Evolutionary conservation across 345 rosid genomes (phyloP).

Genomic region (Atalantia buxifolia): DNA sequence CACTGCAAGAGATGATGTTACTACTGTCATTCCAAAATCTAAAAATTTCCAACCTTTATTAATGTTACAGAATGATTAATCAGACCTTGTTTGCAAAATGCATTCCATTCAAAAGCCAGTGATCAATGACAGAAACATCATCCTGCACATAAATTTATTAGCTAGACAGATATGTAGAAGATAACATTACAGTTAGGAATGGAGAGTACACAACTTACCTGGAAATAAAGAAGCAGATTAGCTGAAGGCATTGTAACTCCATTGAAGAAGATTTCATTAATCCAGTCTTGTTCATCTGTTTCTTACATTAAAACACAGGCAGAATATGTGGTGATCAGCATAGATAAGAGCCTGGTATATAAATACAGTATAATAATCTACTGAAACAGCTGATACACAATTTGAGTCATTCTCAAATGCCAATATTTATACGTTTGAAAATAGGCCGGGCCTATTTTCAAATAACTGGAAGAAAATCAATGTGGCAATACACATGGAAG

Average conservation of each 20-base stretch:
- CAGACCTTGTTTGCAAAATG: slow-evolving; percentile 80
- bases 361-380: too few species aligned
- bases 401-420: too few species aligned
- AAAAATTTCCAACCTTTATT: background rate
- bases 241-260: slow-evolving; percentile 93
- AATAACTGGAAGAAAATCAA: too few species aligned
- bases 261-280: slow-evolving; percentile 72
- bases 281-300: slow-evolving; percentile 84
- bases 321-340: background rate
- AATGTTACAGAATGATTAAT: background rate
- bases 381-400: too few species aligned
- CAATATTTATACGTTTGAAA: too few species aligned
- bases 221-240: slow-evolving; percentile 81
- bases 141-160: slow-evolving; percentile 35
- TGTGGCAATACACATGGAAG: too few species aligned
- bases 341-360: background rate
- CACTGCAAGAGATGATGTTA: slow-evolving; percentile 35
- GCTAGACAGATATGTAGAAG: background rate
- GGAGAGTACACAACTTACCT: slow-evolving; percentile 31
- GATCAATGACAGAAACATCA: slow-evolving; percentile 59
- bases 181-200: too few species aligned
- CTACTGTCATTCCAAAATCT: background rate
- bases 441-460: too few species aligned
- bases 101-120: slow-evolving; percentile 81
- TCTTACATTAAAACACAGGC: slow-evolving; percentile 35